Base-by-base conservation (phyloP, 1,284 basidiomycete genomes). In the Wolfiporia cocos region DNA sequence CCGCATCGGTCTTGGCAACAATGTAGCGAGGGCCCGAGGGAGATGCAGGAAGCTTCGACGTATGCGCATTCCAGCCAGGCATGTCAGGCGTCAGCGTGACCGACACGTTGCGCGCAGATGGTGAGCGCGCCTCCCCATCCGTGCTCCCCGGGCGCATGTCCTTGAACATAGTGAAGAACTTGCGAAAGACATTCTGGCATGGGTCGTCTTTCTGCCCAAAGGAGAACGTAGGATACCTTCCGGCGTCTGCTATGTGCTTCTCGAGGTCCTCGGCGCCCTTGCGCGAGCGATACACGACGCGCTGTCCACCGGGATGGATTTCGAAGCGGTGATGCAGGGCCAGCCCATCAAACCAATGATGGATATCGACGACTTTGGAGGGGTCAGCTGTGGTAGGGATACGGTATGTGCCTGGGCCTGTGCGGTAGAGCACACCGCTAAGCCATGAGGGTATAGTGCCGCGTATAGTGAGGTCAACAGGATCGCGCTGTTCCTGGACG, bases 1-100 rank as follows among this genome's bases (percentile, higher is more conserved):
- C 24, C 1, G 46, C 3, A 38, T 66, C 65, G 14, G 62, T 60
- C 49, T 61, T 66, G 28, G 31, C 56, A 44, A 65, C 61, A 17
- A 68, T 52, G 32, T 58, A 56, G 30, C 55, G 51, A 11, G 59
- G 42, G 15, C 56, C 52, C 10, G 58, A 37, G n/a, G 37, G n/a
- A 6, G 37, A 14, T 12, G 14, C 15, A 30, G 40, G 15, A 32
- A 34, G 28, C 18, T 22, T 31, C 7, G 14, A 20, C 7, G 32
- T 15, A 10, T 19, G 9, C 17, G 40, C 20, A 12, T 29, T 23
- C 35, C 43, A 49, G 3, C 55, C 55, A 32, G 54, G 53, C 52
- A 55, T 48, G 29, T 57, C 41, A 4, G 51, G 50, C 4, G 51
- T 50, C 18, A 57, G 36, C 1, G 55, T 55, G 9, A 58, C 55